Evolutionary conservation across 176 grass and related monocot genomes (phyloP).

Genomic region (Urochloa ruziziensis): DNA sequence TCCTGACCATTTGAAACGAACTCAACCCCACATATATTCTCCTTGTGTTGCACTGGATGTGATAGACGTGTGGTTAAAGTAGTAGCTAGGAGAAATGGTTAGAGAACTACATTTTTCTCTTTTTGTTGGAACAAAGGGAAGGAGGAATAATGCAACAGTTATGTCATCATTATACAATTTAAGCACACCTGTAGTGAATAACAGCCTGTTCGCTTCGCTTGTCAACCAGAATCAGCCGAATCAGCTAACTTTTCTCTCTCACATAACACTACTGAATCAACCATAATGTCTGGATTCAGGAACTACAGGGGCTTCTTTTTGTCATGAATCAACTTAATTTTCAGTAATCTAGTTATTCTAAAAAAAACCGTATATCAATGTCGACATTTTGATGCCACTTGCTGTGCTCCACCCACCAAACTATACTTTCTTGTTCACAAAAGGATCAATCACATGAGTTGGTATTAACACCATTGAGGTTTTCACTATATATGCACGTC

Average conservation of each 20-base stretch:
- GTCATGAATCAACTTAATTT: too few relatives aligned
- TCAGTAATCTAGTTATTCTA: neutral
- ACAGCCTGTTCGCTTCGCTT: too few relatives aligned
- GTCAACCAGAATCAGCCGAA: too few relatives aligned
- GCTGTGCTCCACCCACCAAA: neutral
- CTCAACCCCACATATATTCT: constrained; percentile 43
- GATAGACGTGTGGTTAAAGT: constrained; percentile 18
- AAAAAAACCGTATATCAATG: neutral
- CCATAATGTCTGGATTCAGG: too few relatives aligned
- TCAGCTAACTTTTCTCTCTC: too few relatives aligned
- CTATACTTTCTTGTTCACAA: constrained; percentile 32
- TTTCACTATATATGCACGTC: constrained; percentile 1
- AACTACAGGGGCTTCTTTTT: too few relatives aligned
- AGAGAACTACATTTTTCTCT: neutral
- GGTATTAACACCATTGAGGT: constrained; percentile 28
- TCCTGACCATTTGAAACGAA: constrained; percentile 46
- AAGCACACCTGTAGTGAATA: neutral
- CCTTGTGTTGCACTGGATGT: neutral
- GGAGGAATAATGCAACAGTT: neutral
- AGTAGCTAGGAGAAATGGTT: neutral
- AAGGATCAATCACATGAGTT: constrained; percentile 40
- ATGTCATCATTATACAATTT: neutral
- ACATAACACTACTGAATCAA: too few relatives aligned
- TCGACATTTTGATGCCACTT: constrained; percentile 33
- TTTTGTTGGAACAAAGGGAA: neutral